Conservation (phyloP, 805 yeast species). For the Lipomyces oligophaga region DNA sequence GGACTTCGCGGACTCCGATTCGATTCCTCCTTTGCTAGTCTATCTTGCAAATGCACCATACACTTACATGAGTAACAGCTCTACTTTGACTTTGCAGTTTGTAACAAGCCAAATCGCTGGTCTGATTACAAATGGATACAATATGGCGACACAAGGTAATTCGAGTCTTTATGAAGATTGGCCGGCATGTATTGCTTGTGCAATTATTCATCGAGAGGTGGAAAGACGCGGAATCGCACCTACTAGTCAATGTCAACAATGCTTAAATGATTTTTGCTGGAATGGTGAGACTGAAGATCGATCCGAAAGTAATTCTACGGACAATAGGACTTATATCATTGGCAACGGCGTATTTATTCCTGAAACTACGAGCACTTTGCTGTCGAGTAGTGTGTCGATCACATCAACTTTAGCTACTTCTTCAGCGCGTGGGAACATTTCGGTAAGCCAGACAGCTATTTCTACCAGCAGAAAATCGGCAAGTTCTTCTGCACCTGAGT, state of each 20-base stretch:
- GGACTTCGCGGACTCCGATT: conserved; percentile 40
- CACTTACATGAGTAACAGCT: conserved; percentile 62
- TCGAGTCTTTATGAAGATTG: conserved; percentile 64
- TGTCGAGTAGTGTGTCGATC: neutral
- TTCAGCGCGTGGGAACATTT: no score
- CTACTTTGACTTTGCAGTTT: conserved; percentile 66
- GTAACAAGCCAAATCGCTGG: conserved; percentile 52
- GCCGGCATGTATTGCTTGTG: conserved; percentile 77
- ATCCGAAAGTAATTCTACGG: conserved; percentile 1
- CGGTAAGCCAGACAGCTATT: no score
- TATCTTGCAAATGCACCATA: conserved; percentile 72
- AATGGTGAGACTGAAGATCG: conserved; percentile 32
- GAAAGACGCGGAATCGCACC: conserved; percentile 58
- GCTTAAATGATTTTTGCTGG: conserved; percentile 78
- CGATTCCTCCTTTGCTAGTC: conserved; percentile 49
- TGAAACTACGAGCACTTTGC: neutral
- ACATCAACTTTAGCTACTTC: neutral
- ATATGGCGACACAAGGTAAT: conserved; percentile 61
- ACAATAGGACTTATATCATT: neutral
- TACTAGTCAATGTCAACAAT: conserved; percentile 65
- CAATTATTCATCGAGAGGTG: conserved; percentile 71
- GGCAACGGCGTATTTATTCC: neutral
- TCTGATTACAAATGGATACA: conserved; percentile 72
- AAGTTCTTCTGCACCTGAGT: conserved; percentile 2
- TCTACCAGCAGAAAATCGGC: no score